Conservation (phyloP, 2,329 filamentous ascomycete species). For the Fusarium haematococcum region DNA sequence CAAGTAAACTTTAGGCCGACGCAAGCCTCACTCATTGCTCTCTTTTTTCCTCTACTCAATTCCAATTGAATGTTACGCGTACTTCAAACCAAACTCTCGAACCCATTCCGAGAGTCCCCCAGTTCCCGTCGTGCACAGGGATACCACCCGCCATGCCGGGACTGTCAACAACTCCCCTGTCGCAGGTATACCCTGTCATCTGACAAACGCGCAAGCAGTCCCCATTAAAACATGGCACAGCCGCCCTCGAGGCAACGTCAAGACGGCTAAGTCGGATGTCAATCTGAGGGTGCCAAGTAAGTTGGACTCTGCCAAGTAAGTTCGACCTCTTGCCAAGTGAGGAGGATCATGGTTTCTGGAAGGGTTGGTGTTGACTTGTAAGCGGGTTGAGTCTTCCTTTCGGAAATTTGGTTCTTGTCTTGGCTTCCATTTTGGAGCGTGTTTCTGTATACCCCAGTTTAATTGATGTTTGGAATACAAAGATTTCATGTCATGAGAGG, state of each 20-base stretch:
- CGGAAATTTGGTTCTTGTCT: not conserved
- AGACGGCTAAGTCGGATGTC: constrained; percentile 8
- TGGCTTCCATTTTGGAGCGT: not conserved
- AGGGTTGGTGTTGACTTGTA: not conserved
- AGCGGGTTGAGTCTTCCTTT: not conserved
- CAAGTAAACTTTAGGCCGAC: not conserved
- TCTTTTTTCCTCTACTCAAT: not conserved
- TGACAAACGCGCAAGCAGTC: not conserved
- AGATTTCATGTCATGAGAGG: not conserved
- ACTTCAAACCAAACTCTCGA: not conserved
- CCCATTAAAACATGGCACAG: not conserved
- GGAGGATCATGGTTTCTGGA: not conserved
- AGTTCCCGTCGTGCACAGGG: not conserved
- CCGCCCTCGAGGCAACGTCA: not conserved
- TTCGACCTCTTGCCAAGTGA: not conserved
- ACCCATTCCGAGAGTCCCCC: not conserved
- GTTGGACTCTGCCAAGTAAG: not conserved
- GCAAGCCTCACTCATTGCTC: not conserved
- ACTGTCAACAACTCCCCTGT: not conserved
- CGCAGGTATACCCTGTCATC: not conserved
- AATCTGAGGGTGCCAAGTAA: not conserved
- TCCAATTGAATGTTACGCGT: not conserved
- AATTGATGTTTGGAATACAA: not conserved
- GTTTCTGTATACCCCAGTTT: not conserved
- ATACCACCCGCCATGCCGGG: not conserved